Evolutionary conservation across 2,329 filamentous ascomycete species (phyloP), one percentile per base, ranked within the genome.

Genomic region (Hymenoscyphus fraxineus): DNA sequence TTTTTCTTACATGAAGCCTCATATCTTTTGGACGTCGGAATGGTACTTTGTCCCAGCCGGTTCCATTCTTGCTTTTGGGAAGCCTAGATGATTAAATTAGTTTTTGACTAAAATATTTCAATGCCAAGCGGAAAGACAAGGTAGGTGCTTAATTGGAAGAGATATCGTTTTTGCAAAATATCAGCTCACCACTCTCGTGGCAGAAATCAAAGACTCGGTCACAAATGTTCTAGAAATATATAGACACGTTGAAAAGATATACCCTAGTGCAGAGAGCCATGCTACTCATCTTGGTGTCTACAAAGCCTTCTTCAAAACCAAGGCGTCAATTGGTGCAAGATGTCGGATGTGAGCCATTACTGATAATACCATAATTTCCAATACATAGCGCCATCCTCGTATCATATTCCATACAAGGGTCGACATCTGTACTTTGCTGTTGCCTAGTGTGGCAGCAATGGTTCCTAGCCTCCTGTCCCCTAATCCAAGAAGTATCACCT

Each of bases 331-430:
- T 27, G 47, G 40, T 59, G 40, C 61, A 60, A 32, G 58, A 16
- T 63, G 54, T 60, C 55, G 51, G 40, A 56, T 65, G 56, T 62
- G 61, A 60, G 65, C 51, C 59, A 55, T 35, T 54, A 55, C 55
- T 31, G 41, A 66, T 56, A 65, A 56, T 61, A 38, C 59, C 59
- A 62, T 51, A 40, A 59, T 59, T 44, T 63, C 19, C 39, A 39
- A 35, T 13, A 56, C 16, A 10, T 55, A 59, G 57, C 31, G 56
- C 16, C 41, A 32, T n/a, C 51, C 64, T 66, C 61, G 66, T 66
- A 65, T 63, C 57, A 35, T 64, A 47, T 56, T 66, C 66, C 66
- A 59, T 62, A 57, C 66, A 65, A 64, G 67, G 63, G 51, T 64
- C 39, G 40, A 65, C 22, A 65, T 61, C 35, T 54, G 40, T 65